Evolutionary conservation across 176 grass and related monocot species (phyloP).

Genomic region (Thinopyrum elongatum): DNA sequence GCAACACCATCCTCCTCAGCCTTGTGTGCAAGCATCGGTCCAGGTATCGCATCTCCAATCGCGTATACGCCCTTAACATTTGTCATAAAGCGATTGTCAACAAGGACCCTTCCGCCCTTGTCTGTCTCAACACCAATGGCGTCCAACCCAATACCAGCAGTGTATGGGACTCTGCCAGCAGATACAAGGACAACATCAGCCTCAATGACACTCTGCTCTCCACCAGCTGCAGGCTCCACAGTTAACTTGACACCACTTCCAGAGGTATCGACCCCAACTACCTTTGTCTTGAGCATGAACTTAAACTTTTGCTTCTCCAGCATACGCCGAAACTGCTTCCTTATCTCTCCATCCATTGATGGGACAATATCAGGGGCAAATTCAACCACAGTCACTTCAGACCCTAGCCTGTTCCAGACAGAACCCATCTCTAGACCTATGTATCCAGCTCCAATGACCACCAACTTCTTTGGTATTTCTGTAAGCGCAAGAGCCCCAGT

Average conservation of each 20-base stretch:
- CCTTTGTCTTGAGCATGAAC: constrained; percentile 90
- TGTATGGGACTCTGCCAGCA: constrained; percentile 69
- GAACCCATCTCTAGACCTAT: constrained; percentile 92
- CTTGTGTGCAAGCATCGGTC: constrained; percentile 90
- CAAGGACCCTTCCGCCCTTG: constrained; percentile 63
- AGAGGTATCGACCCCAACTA: constrained; percentile 69
- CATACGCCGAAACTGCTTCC: constrained; percentile 90
- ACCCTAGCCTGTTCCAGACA: constrained; percentile 79
- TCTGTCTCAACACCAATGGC: constrained; percentile 66
- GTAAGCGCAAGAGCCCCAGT: constrained; percentile 68
- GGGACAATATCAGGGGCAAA: constrained; percentile 88
- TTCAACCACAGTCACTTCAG: constrained; percentile 80
- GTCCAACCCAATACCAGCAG: constrained; percentile 63
- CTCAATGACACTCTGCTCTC: constrained; percentile 61
- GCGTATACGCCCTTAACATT: constrained; percentile 73
- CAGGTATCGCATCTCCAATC: constrained; percentile 76
- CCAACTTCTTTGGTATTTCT: constrained; percentile 73
- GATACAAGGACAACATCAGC: constrained; percentile 83
- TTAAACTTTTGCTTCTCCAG: constrained; percentile 93
- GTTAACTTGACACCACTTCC: constrained; percentile 68
- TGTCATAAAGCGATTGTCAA: constrained; percentile 78
- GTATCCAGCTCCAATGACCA: constrained; percentile 86
- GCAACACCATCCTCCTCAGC: constrained; percentile 87
- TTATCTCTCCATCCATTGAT: constrained; percentile 83
- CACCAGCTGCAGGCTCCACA: constrained; percentile 72